phyloP scores from a whole-genome alignment of 2,329 filamentous ascomycete species.

The Sporothrix brasiliensis region DNA sequence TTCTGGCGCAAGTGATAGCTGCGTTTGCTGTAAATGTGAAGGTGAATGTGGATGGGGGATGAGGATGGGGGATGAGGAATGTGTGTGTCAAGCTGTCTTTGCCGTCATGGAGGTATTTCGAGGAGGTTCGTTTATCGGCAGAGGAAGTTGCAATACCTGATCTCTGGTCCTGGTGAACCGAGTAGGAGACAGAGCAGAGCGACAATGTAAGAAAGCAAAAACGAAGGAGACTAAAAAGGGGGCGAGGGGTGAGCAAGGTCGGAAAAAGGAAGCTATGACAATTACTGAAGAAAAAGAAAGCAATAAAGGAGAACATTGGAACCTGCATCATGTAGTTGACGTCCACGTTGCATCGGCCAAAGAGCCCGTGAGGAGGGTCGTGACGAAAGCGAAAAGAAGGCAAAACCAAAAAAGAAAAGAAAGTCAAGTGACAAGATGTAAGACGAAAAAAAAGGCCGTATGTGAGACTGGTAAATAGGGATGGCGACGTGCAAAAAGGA shows the following conservation, averaged over 20 bases:
- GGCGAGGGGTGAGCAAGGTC: too few species aligned
- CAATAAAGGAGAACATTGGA: too few species aligned
- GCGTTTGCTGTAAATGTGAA: neutral
- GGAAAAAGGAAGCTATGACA: neutral
- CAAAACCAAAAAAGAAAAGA: neutral
- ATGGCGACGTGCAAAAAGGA: constrained; percentile 5
- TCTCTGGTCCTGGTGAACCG: neutral
- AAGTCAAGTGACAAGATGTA: neutral
- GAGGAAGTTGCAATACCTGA: neutral
- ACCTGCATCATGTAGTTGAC: too few species aligned
- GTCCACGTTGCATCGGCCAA: too few species aligned
- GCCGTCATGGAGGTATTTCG: neutral
- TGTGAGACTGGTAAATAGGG: neutral
- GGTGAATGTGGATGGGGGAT: neutral
- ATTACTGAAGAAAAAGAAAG: neutral
- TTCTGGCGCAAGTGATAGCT: constrained; percentile 1
- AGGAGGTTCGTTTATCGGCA: neutral
- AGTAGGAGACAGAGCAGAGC: neutral
- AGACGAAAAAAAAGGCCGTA: too few species aligned
- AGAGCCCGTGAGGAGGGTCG: neutral
- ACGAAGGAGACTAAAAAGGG: neutral
- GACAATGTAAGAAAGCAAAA: constrained; percentile 5
- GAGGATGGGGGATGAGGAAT: too few species aligned
- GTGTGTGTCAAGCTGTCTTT: neutral
- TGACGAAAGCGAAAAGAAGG: neutral